Evolutionary conservation across 768 basidiomycete genomes (phyloP), one percentile per base, ranked within the genome.

Genomic region (Serendipita sp.): DNA sequence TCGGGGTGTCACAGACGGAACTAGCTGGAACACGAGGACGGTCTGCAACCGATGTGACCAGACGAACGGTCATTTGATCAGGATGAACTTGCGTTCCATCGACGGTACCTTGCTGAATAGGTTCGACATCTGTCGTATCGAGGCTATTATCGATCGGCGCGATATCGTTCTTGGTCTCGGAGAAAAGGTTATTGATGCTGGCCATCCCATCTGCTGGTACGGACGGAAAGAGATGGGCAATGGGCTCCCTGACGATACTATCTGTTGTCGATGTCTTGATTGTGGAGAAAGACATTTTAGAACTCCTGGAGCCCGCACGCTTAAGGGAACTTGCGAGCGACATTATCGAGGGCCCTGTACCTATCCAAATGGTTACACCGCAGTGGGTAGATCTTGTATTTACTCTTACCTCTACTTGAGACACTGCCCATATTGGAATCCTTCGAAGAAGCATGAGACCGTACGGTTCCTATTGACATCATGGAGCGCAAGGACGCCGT

Each of bases 251-350:
- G 33, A 60, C 55, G 36, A 60, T 60, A 18, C 60, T 65, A 29
- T 60, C 64, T 18, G 23, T 63, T n/a, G 52, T 29, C 8, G 63
- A 50, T 8, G 8, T 52, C 48, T 33, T 52, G 8, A 16, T 23
- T 6, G 16, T 50, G 16, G 37, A 27, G 52, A n/a, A 18, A n/a
- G 70, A 66, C 29, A 71, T 65, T 58, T 69, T 68, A 31, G 73
- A 71, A 33, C 75, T 74, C 40, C 67, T 70, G 8, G 76, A 74
- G 8, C 74, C 72, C 10, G 74, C 71, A 33, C 83, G 83, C 72
- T 83, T 87, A 69, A 89, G 76, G 11, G 88, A 88, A 45, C 76
- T 83, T n/a, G 86, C 89, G 45, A 91, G 75, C 0, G 85, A 83
- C 71, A 79, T 85, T 66, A 92, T 79, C 43, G 89, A 91, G 0